phyloP scores from a whole-genome alignment of 1,284 basidiomycete genomes.

The Agroathelia rolfsii region DNA sequence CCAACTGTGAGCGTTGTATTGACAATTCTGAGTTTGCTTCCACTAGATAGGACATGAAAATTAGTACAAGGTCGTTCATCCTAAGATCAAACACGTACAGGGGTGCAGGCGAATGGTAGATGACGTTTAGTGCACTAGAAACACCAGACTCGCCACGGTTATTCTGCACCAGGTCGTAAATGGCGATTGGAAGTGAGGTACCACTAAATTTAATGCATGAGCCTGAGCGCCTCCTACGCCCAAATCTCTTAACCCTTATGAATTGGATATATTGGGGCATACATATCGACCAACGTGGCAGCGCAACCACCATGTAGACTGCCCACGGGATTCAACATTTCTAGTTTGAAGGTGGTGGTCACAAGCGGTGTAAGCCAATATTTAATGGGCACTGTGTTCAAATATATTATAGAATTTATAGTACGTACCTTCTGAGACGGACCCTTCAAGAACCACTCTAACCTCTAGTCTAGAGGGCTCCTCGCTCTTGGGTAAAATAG shows the following conservation, averaged over 20 bases:
- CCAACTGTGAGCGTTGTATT: conserved; percentile 27
- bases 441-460: conserved; percentile 33
- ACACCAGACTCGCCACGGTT: conserved; percentile 22
- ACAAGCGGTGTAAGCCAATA: no score
- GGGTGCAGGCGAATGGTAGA: conserved; percentile 28
- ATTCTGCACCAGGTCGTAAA: no score
- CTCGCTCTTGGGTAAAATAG: conserved; percentile 26
- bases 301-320: conserved; percentile 36
- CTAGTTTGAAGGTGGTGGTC: conserved; percentile 20
- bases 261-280: conserved; percentile 15
- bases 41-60: conserved; percentile 17
- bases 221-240: conserved; percentile 19
- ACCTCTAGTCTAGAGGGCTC: conserved; percentile 28
- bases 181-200: no score
- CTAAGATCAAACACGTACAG: conserved; percentile 24
- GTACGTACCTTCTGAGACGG: conserved; percentile 32
- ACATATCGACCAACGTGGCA: conserved; percentile 38
- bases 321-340: conserved; percentile 36
- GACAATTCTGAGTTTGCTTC: conserved; percentile 29
- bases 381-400: rapidly evolving
- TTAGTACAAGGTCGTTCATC: conserved; percentile 6
- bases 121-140: conserved; percentile 28
- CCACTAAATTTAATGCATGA: no score
- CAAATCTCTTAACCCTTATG: not conserved
- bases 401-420: conserved; percentile 4